These are phyloP conservation scores for Zygoascus sp. DNA, from an alignment of 1,139 yeast genomes.

Conservation along the genomic window DNA sequence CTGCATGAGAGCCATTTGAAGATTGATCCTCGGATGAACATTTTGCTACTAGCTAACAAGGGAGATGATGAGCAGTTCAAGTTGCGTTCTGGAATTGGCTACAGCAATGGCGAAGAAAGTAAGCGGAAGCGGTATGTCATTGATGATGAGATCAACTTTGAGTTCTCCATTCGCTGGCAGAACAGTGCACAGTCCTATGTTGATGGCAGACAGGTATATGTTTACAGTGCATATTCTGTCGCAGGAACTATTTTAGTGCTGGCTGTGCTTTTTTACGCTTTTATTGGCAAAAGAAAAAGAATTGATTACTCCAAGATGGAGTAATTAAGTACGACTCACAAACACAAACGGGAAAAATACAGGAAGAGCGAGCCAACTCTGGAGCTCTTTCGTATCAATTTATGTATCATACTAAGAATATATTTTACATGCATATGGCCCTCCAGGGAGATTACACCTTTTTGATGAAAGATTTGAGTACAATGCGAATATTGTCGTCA, in stretches of 20 bases:
- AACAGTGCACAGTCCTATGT: constrained; percentile 16
- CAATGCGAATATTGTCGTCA: constrained; percentile 8
- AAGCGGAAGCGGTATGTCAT: constrained; percentile 55
- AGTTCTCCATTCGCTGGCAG: constrained; percentile 58
- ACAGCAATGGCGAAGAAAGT: constrained; percentile 54
- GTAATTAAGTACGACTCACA: constrained; percentile 9
- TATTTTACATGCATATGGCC: not conserved
- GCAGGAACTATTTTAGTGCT: constrained; percentile 22
- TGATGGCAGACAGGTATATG: constrained; percentile 13
- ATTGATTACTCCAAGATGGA: constrained; percentile 23
- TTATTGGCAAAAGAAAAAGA: constrained; percentile 24
- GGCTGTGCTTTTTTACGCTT: constrained; percentile 21
- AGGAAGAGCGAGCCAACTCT: too few relatives aligned
- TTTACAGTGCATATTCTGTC: constrained; percentile 19
- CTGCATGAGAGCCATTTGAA: constrained; percentile 68
- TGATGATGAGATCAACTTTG: constrained; percentile 58
- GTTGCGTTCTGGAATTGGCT: constrained; percentile 45
- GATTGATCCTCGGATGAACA: constrained; percentile 56
- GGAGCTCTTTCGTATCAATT: too few relatives aligned
- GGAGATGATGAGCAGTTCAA: constrained; percentile 16
- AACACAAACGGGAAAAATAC: too few relatives aligned
- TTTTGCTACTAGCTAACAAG: constrained; percentile 38
- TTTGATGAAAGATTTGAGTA: constrained; percentile 10
- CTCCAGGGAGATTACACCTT: constrained; percentile 1
- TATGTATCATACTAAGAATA: not conserved